A percentile compares a stretch with the other conserved stretches of the same genome.
Evolutionary conservation across 2,329 filamentous ascomycete species (phyloP).

Genomic region (Ophiocordyceps camponoti-leonardi): DNA sequence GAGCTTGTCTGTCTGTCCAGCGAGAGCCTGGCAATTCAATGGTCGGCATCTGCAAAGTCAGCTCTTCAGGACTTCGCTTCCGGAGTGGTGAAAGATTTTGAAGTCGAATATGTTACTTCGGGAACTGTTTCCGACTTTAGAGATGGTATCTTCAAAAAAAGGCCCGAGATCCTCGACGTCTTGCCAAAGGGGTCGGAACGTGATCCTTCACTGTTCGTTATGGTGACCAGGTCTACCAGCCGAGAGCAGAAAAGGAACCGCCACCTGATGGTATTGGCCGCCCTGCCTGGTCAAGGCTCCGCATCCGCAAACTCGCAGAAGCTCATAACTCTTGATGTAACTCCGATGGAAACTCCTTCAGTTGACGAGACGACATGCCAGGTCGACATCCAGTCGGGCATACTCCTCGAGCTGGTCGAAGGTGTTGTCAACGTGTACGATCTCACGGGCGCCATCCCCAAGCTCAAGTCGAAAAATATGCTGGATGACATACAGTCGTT

Average conservation of each 20-base stretch:
- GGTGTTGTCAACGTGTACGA: constrained; percentile 44
- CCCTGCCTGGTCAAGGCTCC: constrained; percentile 9
- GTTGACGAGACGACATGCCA: constrained; percentile 22
- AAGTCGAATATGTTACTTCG: constrained; percentile 31
- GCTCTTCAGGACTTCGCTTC: constrained; percentile 17
- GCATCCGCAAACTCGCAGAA: constrained; percentile 13
- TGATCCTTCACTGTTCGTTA: constrained; percentile 33
- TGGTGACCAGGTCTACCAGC: constrained; percentile 25
- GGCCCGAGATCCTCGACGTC: constrained; percentile 31
- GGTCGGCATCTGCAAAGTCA: constrained; percentile 16
- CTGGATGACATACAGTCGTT: constrained; percentile 41
- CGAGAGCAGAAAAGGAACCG: constrained; percentile 10
- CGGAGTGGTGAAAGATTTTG: constrained; percentile 17
- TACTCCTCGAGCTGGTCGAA: constrained; percentile 40
- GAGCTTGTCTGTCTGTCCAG: constrained; percentile 43
- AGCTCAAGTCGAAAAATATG: constrained; percentile 35
- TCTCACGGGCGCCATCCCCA: constrained; percentile 43
- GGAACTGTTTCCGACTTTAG: constrained; percentile 29
- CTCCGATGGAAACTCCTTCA: constrained; percentile 14
- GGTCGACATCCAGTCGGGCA: constrained; percentile 45
- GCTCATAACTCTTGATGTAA: constrained; percentile 21
- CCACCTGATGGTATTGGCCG: constrained; percentile 17
- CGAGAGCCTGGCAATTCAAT: constrained; percentile 22
- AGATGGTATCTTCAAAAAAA: constrained; percentile 37
- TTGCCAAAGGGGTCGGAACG: constrained; percentile 29